Evolutionary conservation across 495 filamentous ascomycete genomes (phyloP), one percentile per base, ranked within the genome.

Genomic region (Rhizodiscina lignyota): DNA sequence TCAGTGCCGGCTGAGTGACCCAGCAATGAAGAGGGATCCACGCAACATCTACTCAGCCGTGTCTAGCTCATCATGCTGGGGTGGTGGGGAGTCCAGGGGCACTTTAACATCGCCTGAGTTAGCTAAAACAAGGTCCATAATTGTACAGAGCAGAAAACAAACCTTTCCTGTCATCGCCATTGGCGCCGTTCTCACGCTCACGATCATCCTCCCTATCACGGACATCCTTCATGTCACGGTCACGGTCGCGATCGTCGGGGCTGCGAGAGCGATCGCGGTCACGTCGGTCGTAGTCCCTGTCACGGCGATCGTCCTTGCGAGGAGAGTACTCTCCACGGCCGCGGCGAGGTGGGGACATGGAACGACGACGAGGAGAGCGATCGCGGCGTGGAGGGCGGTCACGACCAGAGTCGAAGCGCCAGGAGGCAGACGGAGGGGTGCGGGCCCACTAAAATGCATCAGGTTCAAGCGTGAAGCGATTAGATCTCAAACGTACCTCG

Each of bases 401-500:
- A 52, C 74, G 74, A 13, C 54, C 55, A 5, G 79, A 83, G 53
- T 99, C 89, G 49, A 96, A 99, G 30, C 89, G 79, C 89, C 89
- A 99, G 36, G 87, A 94, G 30, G 91, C 91, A 30, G 89, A 99
- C 13, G 91, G 89, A 32, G 89, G 89, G 50, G 89, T 99, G 44
- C 89, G 82, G 48, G 89, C 89, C 89, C 89, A 99, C 89, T 99
- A 38, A 4, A 35, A 16, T 5, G 36, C 4, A 4, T 38, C 12
- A 36, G 12, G 20, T 16, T 21, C 58, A 42, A 56, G 34, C 18
- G n/a, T 2, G 10, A 15, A 21, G 19, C 6, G 11, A 40, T 40
- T 19, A 44, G 38, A 11, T n/a, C 18, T 31, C 11, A n/a, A 12
- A 41, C 68, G 49, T 63, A 93, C 89, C 70, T 99, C 89, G 46